Conservation (phyloP, 2,329 filamentous ascomycete species). For the Ilyonectria mors-panacis region DNA sequence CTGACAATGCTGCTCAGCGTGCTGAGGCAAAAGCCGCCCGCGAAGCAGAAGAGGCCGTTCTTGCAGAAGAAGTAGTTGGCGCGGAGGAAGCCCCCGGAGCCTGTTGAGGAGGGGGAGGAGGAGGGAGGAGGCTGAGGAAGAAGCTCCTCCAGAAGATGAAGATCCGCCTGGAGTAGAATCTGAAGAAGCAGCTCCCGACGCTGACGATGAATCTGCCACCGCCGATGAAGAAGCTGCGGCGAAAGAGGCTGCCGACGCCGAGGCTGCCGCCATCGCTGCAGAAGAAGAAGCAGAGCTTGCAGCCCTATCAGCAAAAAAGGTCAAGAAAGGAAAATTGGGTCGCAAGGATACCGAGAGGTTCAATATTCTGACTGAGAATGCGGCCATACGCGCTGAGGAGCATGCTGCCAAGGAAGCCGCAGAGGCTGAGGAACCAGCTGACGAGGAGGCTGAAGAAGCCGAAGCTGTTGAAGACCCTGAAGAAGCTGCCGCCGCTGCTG, state of each 20-base stretch:
- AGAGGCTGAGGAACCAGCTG: conserved; percentile 38
- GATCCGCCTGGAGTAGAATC: conserved; percentile 51
- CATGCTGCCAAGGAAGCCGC: conserved; percentile 47
- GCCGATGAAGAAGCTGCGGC: conserved; percentile 42
- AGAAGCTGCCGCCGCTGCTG: conserved; percentile 13
- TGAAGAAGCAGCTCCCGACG: conserved; percentile 20
- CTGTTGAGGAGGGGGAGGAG: conserved; percentile 14
- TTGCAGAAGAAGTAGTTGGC: conserved; percentile 3
- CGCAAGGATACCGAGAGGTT: conserved; percentile 45
- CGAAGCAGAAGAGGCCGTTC: conserved; percentile 37
- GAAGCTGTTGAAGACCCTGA: conserved; percentile 25
- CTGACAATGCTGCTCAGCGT: conserved; percentile 36
- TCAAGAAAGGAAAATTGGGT: conserved; percentile 42
- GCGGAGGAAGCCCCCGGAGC: conserved; percentile 13
- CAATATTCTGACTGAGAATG: conserved; percentile 40
- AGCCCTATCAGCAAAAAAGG: conserved; percentile 59
- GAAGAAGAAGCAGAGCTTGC: conserved; percentile 53
- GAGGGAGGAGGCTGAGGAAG: conserved; percentile 10
- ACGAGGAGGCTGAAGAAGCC: conserved; percentile 43
- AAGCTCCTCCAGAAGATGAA: conserved; percentile 33
- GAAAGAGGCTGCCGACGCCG: conserved; percentile 39
- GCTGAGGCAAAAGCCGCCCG: conserved; percentile 35
- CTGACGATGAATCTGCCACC: conserved; percentile 31
- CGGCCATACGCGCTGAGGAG: conserved; percentile 45
- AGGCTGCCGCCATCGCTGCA: conserved; percentile 25